These are phyloP conservation scores for Hymenoscyphus occultus DNA, from an alignment of 2,329 filamentous ascomycete genomes.

Conservation along the genomic window DNA sequence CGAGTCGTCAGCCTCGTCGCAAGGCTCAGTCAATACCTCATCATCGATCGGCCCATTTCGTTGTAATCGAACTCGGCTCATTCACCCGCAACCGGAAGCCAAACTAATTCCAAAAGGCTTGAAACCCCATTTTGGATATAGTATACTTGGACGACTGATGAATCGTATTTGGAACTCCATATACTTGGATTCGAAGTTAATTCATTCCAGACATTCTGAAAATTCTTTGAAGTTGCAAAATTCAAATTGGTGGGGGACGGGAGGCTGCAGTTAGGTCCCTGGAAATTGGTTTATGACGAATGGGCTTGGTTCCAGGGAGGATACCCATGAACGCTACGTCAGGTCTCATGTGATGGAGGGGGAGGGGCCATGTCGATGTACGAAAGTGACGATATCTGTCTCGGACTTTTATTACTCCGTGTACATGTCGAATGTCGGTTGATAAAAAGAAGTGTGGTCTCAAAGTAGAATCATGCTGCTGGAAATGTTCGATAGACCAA, in stretches of 20 bases:
- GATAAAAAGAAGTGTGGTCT: background rate
- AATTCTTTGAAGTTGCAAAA: background rate
- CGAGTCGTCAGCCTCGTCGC: background rate
- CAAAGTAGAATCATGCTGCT: background rate
- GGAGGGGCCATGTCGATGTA: background rate
- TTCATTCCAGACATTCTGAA: background rate
- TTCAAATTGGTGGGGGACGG: background rate
- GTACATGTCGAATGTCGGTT: background rate
- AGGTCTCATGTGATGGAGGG: background rate
- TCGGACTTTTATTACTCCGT: background rate
- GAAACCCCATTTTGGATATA: background rate
- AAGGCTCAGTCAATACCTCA: background rate
- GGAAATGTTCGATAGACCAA: background rate
- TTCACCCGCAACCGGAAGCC: background rate
- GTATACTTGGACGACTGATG: background rate
- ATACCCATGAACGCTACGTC: background rate
- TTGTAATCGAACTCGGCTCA: background rate
- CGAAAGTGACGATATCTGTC: background rate
- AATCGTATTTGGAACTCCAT: background rate
- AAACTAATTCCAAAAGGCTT: background rate
- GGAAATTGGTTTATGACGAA: constrained; percentile 2
- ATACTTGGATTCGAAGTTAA: background rate
- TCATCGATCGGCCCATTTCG: background rate
- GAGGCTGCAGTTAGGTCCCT: background rate
- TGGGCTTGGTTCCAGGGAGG: constrained; percentile 1